Evolutionary conservation across 768 basidiomycete species (phyloP), one percentile per base, ranked within the genome.

Genomic region (Pilatotrama ljubarskyi): DNA sequence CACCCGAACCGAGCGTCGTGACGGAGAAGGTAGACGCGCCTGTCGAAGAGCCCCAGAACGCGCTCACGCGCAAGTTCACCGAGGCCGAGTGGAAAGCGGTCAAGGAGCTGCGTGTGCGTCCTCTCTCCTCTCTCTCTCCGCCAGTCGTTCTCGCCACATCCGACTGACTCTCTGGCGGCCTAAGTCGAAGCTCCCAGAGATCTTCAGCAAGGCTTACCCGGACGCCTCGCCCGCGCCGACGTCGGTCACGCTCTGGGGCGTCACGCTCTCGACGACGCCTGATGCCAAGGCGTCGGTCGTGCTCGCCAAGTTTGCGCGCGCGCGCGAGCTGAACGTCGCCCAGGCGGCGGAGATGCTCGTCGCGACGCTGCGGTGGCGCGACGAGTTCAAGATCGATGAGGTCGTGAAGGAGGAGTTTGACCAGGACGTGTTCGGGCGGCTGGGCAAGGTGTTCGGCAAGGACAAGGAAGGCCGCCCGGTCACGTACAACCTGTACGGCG

Each of bases 401-500:
- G 80, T 80, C 4, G 65, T 85, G 68, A 78, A 83, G 51, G 90
- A 72, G 62, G 85, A 72, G 74, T 73, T 66, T 55, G 66, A 68
- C 29, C 61, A 70, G 37, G 62, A 70, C 22, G 44, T 71, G 24
- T 73, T 73, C 17, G 87, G 83, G 1, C 69, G 77, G 41, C 77
- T 91, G 18, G 90, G 87, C 1, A 80, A 81, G 65, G 77, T 87
- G 24, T 84, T 76, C 59, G 91, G 90, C 18, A 76, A 74, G n/a
- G 91, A 93, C 71, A 91, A 87, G 64, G 82, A 79, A 37, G 85
- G 85, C 1, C 77, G 80, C 25, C 91, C 91, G 3, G 80, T 93
- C 51, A 91, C 88, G 0, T 92, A 92, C 68, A 93, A 93, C 69
- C 69, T 93, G 5, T 93, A 93, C 62, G 91, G 91, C 22, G 87